Evolutionary conservation across 1,139 yeast genomes (phyloP), one percentile per base, ranked within the genome.

Genomic region (Yamadazyma friedrichii): DNA sequence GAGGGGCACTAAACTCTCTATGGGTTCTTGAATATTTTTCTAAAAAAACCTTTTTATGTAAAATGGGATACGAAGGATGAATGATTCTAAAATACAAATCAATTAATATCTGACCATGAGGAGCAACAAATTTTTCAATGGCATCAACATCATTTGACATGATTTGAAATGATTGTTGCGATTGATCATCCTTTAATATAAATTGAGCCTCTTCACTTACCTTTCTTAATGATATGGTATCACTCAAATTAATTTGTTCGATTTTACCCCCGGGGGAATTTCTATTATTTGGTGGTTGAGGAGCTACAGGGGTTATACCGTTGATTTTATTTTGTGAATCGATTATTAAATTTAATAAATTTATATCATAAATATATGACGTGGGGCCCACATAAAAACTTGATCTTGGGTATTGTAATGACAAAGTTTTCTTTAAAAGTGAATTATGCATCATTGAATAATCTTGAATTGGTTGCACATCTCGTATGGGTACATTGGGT

Each of bases 381-480:
- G 89, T 82, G 1, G 89, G 80, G 0, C 94, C 94, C 24, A 84
- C 80, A 53, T 80, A 84, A 55, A 84, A 84, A 28, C 88, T 81
- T 0, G 91, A 84, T 42, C 93, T 64, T 1, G 94, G 93, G 50
- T 79, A 84, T 52, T 83, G 91, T 33, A 80, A 58, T 10, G 74
- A 67, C 10, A 71, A 57, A 1, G 77, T 72, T 46, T 69, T 71
- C 48, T 67, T 69, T 40, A 70, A 54, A 8, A 70, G 53, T 11
- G 76, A 69, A 50, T 76, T 73, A 52, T 67, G 76, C 65, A 78
- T 76, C 31, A 65, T 54, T 1, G 81, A 70, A 55, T 78, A 78
- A 52, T 78, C 83, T 42, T 75, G 78, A 16, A 78, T 67, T 2
- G 84, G 83, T 1, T 72, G 67, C 9, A 68, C 75, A 31, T 77